Conservation (phyloP, 805 yeast genomes). For the Osmozyma mogii region DNA sequence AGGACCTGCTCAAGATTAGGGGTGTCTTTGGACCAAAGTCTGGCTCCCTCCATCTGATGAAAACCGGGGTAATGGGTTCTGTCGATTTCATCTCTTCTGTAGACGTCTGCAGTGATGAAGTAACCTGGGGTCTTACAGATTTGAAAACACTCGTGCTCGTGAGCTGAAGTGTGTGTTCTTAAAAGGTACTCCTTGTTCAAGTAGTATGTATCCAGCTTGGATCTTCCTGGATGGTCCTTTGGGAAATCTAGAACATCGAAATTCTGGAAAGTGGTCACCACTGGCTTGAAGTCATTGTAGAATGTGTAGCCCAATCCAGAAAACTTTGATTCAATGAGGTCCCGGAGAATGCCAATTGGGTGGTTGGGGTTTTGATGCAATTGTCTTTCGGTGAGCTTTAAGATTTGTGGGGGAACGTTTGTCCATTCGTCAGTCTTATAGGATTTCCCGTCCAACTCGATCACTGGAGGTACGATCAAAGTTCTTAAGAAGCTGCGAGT, state of each 20-base stretch:
- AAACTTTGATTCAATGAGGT: conserved; percentile 64
- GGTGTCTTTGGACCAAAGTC: conserved; percentile 62
- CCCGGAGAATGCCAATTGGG: conserved; percentile 82
- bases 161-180: conserved; percentile 96
- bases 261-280: conserved; percentile 73
- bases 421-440: conserved; percentile 73
- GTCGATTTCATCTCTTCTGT: conserved; percentile 91
- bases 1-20: conserved; percentile 34
- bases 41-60: conserved; percentile 97
- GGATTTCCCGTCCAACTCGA: conserved; percentile 39
- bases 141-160: conserved; percentile 80
- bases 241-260: conserved; percentile 93
- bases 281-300: conserved; percentile 75
- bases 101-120: conserved; percentile 91
- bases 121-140: conserved; percentile 70
- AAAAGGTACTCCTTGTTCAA: conserved; percentile 63
- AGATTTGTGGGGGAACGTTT: conserved; percentile 71
- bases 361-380: conserved; percentile 70
- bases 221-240: conserved; percentile 84
- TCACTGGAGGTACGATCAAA: conserved; percentile 15
- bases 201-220: conserved; percentile 89
- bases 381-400: conserved; percentile 59
- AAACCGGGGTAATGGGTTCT: conserved; percentile 95
- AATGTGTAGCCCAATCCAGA: conserved; percentile 62
- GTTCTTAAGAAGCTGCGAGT: background rate